These are phyloP conservation scores for Pisolithus albus DNA, from an alignment of 768 basidiomycete genomes.

Conservation along the genomic window DNA sequence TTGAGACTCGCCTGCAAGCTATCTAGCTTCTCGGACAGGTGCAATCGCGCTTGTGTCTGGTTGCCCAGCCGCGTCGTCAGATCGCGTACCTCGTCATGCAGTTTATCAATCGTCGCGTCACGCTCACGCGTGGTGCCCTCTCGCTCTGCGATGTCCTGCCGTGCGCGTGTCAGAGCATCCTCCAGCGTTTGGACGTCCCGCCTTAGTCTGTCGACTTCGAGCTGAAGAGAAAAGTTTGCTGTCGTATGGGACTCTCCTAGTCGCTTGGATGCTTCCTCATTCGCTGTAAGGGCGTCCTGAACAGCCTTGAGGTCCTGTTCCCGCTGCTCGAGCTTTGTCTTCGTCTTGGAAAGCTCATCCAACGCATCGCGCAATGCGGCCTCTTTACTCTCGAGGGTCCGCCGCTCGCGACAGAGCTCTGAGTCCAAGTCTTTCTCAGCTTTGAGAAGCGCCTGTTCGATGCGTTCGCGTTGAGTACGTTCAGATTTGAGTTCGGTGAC, in stretches of 20 bases:
- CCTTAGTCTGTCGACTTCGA: constrained; percentile 82
- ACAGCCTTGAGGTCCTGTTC: constrained; percentile 71
- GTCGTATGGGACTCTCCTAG: constrained; percentile 81
- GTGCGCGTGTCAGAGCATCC: constrained; percentile 65
- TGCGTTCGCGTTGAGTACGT: constrained; percentile 47
- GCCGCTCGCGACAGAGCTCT: constrained; percentile 50
- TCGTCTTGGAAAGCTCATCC: constrained; percentile 54
- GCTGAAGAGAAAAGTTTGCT: constrained; percentile 78
- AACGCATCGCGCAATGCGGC: constrained; percentile 57
- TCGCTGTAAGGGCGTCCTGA: constrained; percentile 58
- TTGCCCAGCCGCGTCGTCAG: constrained; percentile 71
- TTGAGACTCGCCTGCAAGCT: constrained; percentile 51
- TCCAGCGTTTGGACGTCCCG: constrained; percentile 79
- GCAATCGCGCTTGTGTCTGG: constrained; percentile 82
- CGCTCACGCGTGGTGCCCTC: constrained; percentile 63
- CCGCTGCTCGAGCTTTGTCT: constrained; percentile 60
- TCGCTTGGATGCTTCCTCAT: constrained; percentile 72
- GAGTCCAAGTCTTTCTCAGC: constrained; percentile 61
- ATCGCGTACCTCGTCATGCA: constrained; percentile 78
- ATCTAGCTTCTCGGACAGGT: constrained; percentile 88
- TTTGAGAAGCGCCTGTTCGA: constrained; percentile 47
- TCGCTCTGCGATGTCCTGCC: constrained; percentile 60
- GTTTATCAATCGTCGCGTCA: constrained; percentile 64
- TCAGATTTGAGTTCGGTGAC: constrained; percentile 56
- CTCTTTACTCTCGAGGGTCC: constrained; percentile 64